Evolutionary conservation across 1,139 yeast species (phyloP).

Genomic region (Lodderomyces theae): DNA sequence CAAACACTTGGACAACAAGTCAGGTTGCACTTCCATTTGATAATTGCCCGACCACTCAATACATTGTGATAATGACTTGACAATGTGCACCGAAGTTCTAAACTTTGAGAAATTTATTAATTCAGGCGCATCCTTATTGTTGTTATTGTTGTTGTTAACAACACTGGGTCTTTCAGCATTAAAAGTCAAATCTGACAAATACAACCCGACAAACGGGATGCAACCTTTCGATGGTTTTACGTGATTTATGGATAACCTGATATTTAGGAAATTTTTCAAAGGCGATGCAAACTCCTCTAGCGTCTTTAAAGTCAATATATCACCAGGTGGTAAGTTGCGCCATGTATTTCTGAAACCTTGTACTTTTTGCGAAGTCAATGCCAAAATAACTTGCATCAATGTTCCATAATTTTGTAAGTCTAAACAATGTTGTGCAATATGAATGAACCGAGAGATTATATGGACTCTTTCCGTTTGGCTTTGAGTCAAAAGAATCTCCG

Average conservation of each 20-base stretch:
- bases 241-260: slow-evolving; percentile 61
- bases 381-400: slow-evolving; percentile 81
- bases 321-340: slow-evolving; percentile 58
- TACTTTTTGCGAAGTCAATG: slow-evolving; percentile 71
- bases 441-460: slow-evolving; percentile 77
- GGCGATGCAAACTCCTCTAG: slow-evolving; percentile 65
- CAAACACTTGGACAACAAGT: slow-evolving; percentile 75
- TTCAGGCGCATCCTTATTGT: slow-evolving; percentile 3
- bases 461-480: slow-evolving; percentile 56
- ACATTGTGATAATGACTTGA: slow-evolving; percentile 74
- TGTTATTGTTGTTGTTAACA: slow-evolving; percentile 19
- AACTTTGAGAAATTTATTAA: slow-evolving; percentile 76
- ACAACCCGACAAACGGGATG: slow-evolving; percentile 86
- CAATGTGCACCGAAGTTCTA: slow-evolving; percentile 73
- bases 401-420: slow-evolving; percentile 80
- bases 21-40: slow-evolving; percentile 47
- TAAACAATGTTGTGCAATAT: slow-evolving; percentile 73
- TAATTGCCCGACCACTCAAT: slow-evolving; percentile 83
- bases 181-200: slow-evolving; percentile 76
- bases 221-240: slow-evolving; percentile 75
- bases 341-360: slow-evolving; percentile 69
- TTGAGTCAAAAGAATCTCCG: slow-evolving; percentile 75
- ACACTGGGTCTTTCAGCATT: slow-evolving; percentile 69
- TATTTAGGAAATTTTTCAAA: slow-evolving; percentile 58
- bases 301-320: slow-evolving; percentile 61